Evolutionary conservation across 2,329 filamentous ascomycete genomes (phyloP).

Genomic region (Parascedosporium putredinis): DNA sequence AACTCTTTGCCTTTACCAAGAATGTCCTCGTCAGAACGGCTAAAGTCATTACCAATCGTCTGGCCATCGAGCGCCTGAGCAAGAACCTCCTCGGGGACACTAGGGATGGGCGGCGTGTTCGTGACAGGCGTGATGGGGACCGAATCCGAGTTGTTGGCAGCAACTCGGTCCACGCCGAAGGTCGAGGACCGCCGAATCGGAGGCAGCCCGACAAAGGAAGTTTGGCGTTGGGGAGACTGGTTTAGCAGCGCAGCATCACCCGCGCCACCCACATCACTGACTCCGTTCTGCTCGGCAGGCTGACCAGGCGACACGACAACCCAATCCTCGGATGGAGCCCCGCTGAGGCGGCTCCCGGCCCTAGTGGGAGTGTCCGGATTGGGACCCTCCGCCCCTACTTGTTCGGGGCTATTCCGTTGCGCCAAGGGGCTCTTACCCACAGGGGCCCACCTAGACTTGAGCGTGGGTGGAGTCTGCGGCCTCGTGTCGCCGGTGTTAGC

Average conservation of each 20-base stretch:
- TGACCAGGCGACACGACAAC: constrained; percentile 17
- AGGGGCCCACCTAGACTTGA: constrained; percentile 1
- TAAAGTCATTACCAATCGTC: constrained; percentile 3
- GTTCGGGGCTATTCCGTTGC: background rate
- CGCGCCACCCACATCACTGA: constrained; percentile 12
- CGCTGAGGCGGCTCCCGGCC: background rate
- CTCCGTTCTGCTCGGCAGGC: constrained; percentile 1
- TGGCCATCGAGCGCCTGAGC: background rate
- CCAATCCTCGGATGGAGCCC: constrained; percentile 16
- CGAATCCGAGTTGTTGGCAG: background rate
- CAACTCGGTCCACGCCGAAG: constrained; percentile 27
- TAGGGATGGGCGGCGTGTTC: constrained; percentile 14
- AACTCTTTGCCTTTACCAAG: background rate
- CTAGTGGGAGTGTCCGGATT: background rate
- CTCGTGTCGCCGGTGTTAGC: background rate
- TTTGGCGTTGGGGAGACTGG: constrained; percentile 27
- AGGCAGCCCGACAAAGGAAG: constrained; percentile 47
- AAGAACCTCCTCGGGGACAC: constrained; percentile 7
- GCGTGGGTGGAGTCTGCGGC: background rate
- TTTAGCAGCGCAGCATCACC: constrained; percentile 3
- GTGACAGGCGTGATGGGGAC: constrained; percentile 17
- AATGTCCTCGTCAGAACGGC: background rate
- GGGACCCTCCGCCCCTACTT: background rate
- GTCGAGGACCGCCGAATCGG: constrained; percentile 48
- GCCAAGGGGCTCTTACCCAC: constrained; percentile 4